Percentiles rank a stretch among this genome's conserved stretches.
Evolutionary conservation across 192 early-diverging fungal species (phyloP).

Genomic region (Phlyctochytrium arcticum): DNA sequence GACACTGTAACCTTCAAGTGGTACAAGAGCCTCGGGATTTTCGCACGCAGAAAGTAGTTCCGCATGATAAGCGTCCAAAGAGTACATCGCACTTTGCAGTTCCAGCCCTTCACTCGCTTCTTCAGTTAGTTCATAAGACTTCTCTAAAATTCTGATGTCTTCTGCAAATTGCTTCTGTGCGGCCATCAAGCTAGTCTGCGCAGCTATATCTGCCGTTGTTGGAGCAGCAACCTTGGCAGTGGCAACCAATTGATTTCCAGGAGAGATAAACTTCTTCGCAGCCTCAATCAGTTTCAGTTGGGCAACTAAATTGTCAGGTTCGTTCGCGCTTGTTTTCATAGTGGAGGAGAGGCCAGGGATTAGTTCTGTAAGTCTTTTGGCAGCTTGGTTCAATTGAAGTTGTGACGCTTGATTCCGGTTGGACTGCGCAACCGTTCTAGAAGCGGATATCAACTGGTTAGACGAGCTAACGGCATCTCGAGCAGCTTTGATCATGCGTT

Average conservation of each 20-base stretch:
- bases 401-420: slow-evolving; percentile 54
- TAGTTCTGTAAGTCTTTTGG: slow-evolving; percentile 35
- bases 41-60: slow-evolving; percentile 25
- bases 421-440: slow-evolving; percentile 31
- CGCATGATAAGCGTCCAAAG: slow-evolving; percentile 32
- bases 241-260: slow-evolving; percentile 24
- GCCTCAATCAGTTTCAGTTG: slow-evolving; percentile 42
- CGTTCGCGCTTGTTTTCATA: slow-evolving; percentile 16
- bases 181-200: slow-evolving; percentile 32
- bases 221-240: slow-evolving; percentile 42
- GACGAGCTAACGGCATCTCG: slow-evolving; percentile 40
- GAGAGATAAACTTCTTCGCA: slow-evolving; percentile 46
- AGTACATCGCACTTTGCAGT: slow-evolving; percentile 38
- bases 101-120: slow-evolving; percentile 42
- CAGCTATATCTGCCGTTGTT: slow-evolving; percentile 37
- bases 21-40: slow-evolving; percentile 5
- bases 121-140: slow-evolving; percentile 31
- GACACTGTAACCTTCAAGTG: neutral
- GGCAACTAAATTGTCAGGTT: slow-evolving; percentile 36
- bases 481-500: slow-evolving; percentile 40
- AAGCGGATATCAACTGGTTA: slow-evolving; percentile 47
- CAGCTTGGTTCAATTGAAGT: slow-evolving; percentile 43
- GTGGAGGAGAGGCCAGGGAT: slow-evolving; percentile 30
- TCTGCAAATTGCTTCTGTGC: slow-evolving; percentile 31
- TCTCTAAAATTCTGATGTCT: slow-evolving; percentile 36